Evolutionary conservation across 371 early-diverging fungal species (phyloP).

Genomic region (Choanephora cucurbitarum): DNA sequence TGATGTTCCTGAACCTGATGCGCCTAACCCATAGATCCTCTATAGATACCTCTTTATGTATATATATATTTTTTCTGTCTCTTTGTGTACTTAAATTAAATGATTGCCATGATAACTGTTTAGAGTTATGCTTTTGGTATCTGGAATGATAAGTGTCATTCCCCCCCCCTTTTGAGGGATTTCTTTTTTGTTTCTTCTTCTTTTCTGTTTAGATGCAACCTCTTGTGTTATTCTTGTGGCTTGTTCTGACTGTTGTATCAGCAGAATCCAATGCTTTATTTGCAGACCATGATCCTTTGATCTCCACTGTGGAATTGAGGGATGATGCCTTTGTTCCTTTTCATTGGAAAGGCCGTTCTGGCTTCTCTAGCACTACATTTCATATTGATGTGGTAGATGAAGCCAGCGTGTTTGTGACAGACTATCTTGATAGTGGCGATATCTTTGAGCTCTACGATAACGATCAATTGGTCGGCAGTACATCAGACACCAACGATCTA

Average conservation of each 20-base stretch:
- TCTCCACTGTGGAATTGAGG: not conserved
- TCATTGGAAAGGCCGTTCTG: slow-evolving; percentile 32
- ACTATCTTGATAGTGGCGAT: slow-evolving; percentile 41
- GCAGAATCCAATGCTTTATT: not conserved
- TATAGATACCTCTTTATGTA: no score
- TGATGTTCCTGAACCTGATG: slow-evolving; percentile 10
- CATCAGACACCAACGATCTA: slow-evolving; percentile 25
- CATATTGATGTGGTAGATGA: slow-evolving; percentile 22
- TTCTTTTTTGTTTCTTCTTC: no score
- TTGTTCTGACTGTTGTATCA: not conserved
- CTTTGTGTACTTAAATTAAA: no score
- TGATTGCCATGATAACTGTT: no score
- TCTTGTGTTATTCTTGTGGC: not conserved
- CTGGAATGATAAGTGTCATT: no score
- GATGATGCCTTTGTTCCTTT: slow-evolving; percentile 28
- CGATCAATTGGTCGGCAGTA: slow-evolving; percentile 27
- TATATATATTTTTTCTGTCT: no score
- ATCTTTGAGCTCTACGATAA: slow-evolving; percentile 38
- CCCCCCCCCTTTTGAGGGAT: no score
- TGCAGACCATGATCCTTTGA: not conserved
- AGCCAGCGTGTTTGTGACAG: slow-evolving; percentile 30
- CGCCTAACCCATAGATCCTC: no score
- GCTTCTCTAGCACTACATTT: slow-evolving; percentile 27
- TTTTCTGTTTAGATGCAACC: not conserved
- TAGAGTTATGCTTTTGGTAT: no score